Base-by-base conservation (phyloP, 2,329 filamentous ascomycete genomes). In the Aspergillus tanneri region DNA sequence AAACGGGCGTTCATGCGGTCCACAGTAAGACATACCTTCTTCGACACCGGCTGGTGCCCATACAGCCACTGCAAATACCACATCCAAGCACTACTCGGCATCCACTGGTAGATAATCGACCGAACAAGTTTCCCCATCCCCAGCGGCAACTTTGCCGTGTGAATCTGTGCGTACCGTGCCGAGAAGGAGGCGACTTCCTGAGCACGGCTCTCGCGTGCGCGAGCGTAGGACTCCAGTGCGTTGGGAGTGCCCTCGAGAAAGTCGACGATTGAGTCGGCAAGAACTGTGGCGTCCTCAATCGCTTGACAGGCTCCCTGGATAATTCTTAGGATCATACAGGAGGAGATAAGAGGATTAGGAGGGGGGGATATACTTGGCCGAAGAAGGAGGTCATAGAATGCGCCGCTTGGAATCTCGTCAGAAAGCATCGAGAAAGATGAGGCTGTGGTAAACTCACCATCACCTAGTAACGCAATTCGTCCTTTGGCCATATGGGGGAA, bases 261-360 rank as follows among this genome's bases (percentile, higher is more conserved):
- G 22, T 18, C 22, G 9, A 16, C 14, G 5, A 41, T 24, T 11
- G 38, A 19, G 35, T 46, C 36, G 5, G 34, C 43, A 12, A 46
- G 25, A 8, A 37, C 43, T 11, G 34, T 19, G n/a, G 36, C 43
- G 14, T 46, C 43, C 18, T 46, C 43, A n/a, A 46, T 46, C 4
- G 43, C 43, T 27, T 46, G 43, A 19, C 43, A 46, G n/a, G 43
- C 43, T 10, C 43, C 43, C 43, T 34, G 11, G 11, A 22, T 34
- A 5, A 14, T 21, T 30, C 5, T 23, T 34, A 34, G 16, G 16
- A 18, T 9, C 7, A 10, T 7, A 34, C 11, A 7, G 8, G 14
- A 8, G 10, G 14, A 2, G n/a, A 9, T 18, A 5, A 34, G 11
- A 34, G 2, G n/a, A n/a, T n/a, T n/a, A 9, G 14, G 19, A 18